A percentile compares a stretch with the other conserved stretches of the same genome.
phyloP scores from a whole-genome alignment of 2,329 filamentous ascomycete species.

The Leptographium radiaticola region DNA sequence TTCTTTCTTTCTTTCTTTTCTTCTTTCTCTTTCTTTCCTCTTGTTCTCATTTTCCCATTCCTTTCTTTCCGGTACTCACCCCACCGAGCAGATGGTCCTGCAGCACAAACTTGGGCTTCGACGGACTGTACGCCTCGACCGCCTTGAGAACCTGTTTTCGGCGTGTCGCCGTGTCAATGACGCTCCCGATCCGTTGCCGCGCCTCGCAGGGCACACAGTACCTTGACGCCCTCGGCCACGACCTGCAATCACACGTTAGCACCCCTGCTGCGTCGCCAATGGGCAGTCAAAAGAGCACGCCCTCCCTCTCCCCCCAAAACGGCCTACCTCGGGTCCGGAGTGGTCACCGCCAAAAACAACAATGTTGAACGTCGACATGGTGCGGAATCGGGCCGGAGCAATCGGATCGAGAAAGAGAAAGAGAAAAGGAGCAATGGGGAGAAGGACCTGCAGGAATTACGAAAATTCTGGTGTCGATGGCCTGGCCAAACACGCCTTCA shows the following conservation, averaged over 20 bases:
- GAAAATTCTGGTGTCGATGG: not conserved
- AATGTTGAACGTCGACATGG: conserved; percentile 61
- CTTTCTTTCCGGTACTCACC: conserved; percentile 40
- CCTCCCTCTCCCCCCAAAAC: not conserved
- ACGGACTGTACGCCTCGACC: conserved; percentile 58
- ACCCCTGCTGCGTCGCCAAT: not conserved
- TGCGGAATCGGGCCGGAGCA: conserved; percentile 9
- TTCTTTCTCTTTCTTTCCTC: too few relatives aligned
- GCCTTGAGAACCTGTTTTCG: conserved; percentile 58
- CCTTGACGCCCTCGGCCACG: conserved; percentile 74
- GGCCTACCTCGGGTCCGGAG: conserved; percentile 67
- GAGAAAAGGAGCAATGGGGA: not conserved
- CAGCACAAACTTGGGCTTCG: conserved; percentile 70
- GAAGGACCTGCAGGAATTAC: not conserved
- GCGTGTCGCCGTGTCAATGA: not conserved
- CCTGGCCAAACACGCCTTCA: not conserved
- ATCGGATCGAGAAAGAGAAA: not conserved
- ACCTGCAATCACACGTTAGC: conserved; percentile 38
- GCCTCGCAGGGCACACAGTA: conserved; percentile 20
- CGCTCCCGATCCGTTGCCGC: not conserved
- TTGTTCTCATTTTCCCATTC: too few relatives aligned
- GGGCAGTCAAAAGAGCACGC: not conserved
- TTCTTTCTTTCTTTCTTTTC: too few relatives aligned
- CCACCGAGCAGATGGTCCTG: conserved; percentile 84
- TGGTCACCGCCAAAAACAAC: conserved; percentile 77